A percentile compares a stretch with the other conserved stretches of the same genome.
These are phyloP conservation scores for Botryotinia convoluta DNA, from an alignment of 2,329 filamentous ascomycete genomes.

Conservation along the genomic window DNA sequence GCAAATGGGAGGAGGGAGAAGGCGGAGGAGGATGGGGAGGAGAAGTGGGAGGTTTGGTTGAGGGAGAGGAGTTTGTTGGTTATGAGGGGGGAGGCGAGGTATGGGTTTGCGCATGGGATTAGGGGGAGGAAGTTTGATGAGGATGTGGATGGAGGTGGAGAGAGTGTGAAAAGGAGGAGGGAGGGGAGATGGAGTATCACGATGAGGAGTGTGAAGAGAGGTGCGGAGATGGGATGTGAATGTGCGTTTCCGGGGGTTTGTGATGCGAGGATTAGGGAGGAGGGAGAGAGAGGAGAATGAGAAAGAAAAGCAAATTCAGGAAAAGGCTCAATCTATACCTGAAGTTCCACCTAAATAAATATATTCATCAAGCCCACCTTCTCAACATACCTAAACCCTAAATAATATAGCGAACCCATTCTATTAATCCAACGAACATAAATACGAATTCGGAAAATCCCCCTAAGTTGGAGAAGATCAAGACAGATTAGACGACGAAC, in stretches of 20 bases:
- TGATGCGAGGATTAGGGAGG: constrained; percentile 22
- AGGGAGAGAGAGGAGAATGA: not conserved
- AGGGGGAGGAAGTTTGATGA: constrained; percentile 22
- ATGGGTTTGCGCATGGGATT: constrained; percentile 21
- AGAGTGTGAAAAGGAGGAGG: constrained; percentile 8
- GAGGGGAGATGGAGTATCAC: constrained; percentile 22
- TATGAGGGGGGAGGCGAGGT: constrained; percentile 21
- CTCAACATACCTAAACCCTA: not conserved
- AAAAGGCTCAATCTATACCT: not conserved
- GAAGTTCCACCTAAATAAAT: not conserved
- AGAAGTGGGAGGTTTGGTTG: constrained; percentile 17
- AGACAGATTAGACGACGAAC: too few species aligned
- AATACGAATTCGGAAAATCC: not conserved
- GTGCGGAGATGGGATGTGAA: constrained; percentile 3
- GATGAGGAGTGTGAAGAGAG: constrained; percentile 20
- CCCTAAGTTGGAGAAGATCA: too few species aligned
- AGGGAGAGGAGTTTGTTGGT: constrained; percentile 18
- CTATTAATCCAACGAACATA: not conserved
- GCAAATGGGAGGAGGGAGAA: too few species aligned
- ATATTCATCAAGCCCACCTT: not conserved
- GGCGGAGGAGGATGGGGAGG: not conserved
- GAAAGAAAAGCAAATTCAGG: not conserved
- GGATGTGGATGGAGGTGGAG: not conserved
- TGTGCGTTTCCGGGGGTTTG: constrained; percentile 23
- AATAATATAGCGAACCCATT: too few species aligned